Base-by-base conservation (phyloP, 1,139 yeast genomes). In the Debaryomyces sp. region DNA sequence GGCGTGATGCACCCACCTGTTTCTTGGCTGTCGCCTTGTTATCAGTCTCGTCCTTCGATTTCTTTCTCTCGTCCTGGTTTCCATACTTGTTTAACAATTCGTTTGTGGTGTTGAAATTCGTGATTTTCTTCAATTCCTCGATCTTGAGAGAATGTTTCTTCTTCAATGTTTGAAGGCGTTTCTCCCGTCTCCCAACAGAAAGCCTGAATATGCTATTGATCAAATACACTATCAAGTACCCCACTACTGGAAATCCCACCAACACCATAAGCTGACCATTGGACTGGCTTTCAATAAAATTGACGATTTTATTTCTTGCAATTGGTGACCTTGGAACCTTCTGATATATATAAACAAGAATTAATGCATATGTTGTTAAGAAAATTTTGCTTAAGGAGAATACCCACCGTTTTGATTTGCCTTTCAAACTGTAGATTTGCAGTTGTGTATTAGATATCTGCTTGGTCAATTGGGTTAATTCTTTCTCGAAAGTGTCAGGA, bases 21-120 rank as follows among this genome's bases (percentile, higher is more conserved):
- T 10, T 10, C 15, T 35, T 7, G 8, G 27, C 5, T 22, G 33
- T n/a, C 24, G 6, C 4, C n/a, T 13, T 3, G 9, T 17, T 30
- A 12, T n/a, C 30, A 12, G n/a, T 27, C 12, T 32, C 33, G 26
- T 13, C 18, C 32, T 23, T 23, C 26, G 52, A 36, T 9, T 34
- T 33, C 15, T 39, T 44, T 41, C 67, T 70, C 42, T 63, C 70
- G 7, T 67, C 58, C 5, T 76, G 81, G 43, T 73, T 70, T 1
- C 82, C 84, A 59, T 83, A 91, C 57, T 91, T 77, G 47, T 77
- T 81, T 44, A 94, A 70, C 48, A 92, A 73, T 13, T 88, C 84
- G 63, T 82, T 84, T 1, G 97, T 89, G 18, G 86, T 79, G 58
- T 87, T 81, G 66, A 84, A 94, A 58, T 89, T 88, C 21, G 97